Evolutionary conservation across 1,284 basidiomycete species (phyloP).

Genomic region (Sporisorium scitamineum): DNA sequence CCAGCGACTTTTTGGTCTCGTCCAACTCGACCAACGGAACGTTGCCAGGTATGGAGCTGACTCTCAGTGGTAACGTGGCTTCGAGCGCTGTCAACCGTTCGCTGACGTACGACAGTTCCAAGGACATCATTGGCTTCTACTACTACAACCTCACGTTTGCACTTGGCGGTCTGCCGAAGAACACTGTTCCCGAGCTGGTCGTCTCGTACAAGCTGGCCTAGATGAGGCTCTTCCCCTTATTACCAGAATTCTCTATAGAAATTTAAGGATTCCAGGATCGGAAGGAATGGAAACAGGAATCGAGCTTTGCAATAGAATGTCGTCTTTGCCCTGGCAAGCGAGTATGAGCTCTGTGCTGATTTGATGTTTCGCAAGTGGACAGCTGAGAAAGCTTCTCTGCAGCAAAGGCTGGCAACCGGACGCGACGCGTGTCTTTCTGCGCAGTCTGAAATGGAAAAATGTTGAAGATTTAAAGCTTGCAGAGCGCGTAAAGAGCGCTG

Average conservation of each 20-base stretch:
- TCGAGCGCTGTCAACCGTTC: constrained; percentile 16
- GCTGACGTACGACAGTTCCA: constrained; percentile 34
- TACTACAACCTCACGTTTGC: constrained; percentile 43
- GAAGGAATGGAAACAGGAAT: background rate
- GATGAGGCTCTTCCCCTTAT: background rate
- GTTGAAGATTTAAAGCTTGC: background rate
- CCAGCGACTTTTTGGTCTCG: constrained; percentile 27
- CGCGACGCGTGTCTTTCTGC: constrained; percentile 38
- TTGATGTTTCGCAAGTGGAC: background rate
- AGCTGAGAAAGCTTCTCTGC: constrained; percentile 1
- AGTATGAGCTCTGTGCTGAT: no score
- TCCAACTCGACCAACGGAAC: constrained; percentile 27
- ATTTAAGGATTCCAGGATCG: background rate
- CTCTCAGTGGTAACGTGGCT: constrained; percentile 29
- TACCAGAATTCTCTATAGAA: background rate
- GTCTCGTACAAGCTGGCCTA: constrained; percentile 27
- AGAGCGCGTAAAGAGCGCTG: constrained; percentile 18
- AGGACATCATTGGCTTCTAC: constrained; percentile 35
- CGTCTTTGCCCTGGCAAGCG: background rate
- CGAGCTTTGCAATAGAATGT: background rate
- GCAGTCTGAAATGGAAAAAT: background rate
- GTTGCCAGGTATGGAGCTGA: constrained; percentile 24
- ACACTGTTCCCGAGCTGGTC: constrained; percentile 34
- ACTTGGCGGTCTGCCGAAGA: constrained; percentile 26
- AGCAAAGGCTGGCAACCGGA: background rate